A percentile compares a stretch with the other conserved stretches of the same genome.
Evolutionary conservation across 805 yeast species (phyloP).

Genomic region (Ogataea neopini): DNA sequence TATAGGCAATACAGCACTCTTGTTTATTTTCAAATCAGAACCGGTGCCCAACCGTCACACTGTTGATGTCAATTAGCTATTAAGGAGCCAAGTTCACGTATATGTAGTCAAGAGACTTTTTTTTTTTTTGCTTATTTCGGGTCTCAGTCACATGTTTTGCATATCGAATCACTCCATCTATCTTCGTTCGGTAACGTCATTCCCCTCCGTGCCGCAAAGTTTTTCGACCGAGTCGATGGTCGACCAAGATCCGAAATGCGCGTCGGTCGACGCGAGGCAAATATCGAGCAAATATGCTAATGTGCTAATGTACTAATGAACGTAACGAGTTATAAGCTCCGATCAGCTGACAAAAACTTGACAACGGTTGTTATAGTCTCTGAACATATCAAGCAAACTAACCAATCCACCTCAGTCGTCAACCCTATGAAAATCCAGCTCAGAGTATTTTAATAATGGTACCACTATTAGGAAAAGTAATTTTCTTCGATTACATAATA

Average conservation of each 20-base stretch:
- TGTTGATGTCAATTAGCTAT: not conserved
- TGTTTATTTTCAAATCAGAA: not conserved
- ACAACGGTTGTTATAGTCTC: too few relatives aligned
- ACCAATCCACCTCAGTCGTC: too few relatives aligned
- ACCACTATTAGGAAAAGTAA: too few relatives aligned
- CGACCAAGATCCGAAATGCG: constrained; percentile 5
- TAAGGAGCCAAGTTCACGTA: not conserved
- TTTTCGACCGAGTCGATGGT: constrained; percentile 6
- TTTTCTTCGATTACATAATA: too few relatives aligned
- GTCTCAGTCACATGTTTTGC: not conserved
- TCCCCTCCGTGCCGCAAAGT: constrained; percentile 3
- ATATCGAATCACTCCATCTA: constrained; percentile 4
- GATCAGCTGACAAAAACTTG: too few relatives aligned
- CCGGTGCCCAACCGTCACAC: not conserved
- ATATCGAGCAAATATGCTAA: too few relatives aligned
- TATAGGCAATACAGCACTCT: not conserved
- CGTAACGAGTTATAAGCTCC: too few relatives aligned
- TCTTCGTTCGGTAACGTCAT: constrained; percentile 2
- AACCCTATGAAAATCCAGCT: too few relatives aligned
- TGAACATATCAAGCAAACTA: too few relatives aligned
- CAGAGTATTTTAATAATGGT: too few relatives aligned
- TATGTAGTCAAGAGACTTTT: not conserved
- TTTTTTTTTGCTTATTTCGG: not conserved
- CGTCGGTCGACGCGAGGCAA: constrained; percentile 9
- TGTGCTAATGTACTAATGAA: too few relatives aligned